phyloP scores from a whole-genome alignment of 2,329 filamentous ascomycete genomes.

The Neonectria coccinea region DNA sequence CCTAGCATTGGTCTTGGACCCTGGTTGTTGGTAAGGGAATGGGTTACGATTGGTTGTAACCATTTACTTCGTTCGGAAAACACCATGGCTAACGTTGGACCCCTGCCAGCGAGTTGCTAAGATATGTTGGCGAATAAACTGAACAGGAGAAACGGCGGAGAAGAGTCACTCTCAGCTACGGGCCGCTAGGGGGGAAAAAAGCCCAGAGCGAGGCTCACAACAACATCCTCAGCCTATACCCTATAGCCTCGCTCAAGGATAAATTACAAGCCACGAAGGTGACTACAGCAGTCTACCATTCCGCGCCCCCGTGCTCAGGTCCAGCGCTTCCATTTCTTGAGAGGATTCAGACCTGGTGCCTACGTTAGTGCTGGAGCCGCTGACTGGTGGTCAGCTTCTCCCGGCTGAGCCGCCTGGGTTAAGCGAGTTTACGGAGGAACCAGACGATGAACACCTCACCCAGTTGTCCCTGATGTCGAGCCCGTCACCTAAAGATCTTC shows the following conservation, averaged over 20 bases:
- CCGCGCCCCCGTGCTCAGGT: background rate
- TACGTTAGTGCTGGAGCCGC: background rate
- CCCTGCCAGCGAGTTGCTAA: background rate
- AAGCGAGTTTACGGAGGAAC: background rate
- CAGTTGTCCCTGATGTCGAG: too few relatives aligned
- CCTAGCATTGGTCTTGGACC: background rate
- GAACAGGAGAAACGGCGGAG: too few relatives aligned
- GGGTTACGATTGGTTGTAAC: too few relatives aligned
- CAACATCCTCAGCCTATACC: background rate
- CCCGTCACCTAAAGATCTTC: background rate
- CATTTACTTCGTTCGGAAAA: background rate
- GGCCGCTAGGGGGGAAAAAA: too few relatives aligned
- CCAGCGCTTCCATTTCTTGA: background rate
- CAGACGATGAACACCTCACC: background rate
- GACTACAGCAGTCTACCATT: background rate
- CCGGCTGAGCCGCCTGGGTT: background rate
- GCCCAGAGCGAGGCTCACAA: background rate
- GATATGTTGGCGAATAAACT: background rate
- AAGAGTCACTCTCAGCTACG: too few relatives aligned
- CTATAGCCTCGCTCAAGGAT: background rate
- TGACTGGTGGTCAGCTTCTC: slow-evolving; percentile 1
- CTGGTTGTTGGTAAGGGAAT: too few relatives aligned
- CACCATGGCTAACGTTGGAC: background rate
- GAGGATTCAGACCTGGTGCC: background rate
- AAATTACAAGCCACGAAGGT: background rate